phyloP scores from a whole-genome alignment of 148 eudicot genomes.

The Camellia japonica region DNA sequence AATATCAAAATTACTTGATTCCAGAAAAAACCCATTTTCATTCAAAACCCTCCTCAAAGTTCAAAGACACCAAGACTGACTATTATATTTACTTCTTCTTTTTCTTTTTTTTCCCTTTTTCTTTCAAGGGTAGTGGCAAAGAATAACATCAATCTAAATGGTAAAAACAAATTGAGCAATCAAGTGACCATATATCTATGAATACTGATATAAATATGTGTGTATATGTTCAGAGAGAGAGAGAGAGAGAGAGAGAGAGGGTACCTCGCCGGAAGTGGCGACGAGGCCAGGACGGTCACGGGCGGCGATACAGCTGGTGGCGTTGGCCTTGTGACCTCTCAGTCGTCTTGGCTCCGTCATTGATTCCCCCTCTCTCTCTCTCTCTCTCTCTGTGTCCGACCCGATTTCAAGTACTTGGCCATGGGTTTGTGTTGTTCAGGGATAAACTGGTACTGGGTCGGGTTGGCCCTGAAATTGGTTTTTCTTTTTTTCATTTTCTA shows the following conservation, averaged over 20 bases:
- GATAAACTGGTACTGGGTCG: background rate
- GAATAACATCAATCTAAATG: background rate
- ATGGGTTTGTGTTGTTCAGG: no score
- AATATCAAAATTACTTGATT: constrained; percentile 9
- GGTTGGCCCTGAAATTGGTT: background rate
- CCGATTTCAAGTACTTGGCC: no score
- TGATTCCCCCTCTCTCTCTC: background rate
- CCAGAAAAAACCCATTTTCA: background rate
- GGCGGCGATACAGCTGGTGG: constrained; percentile 78
- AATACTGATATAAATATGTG: background rate
- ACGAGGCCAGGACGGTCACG: constrained; percentile 59
- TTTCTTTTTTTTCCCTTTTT: background rate
- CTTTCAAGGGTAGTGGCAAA: background rate
- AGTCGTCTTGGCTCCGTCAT: constrained; percentile 48
- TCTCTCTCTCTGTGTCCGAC: background rate
- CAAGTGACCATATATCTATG: background rate
- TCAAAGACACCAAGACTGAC: background rate
- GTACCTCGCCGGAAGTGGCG: constrained; percentile 76
- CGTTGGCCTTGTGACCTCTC: constrained; percentile 62
- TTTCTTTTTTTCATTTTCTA: no score
- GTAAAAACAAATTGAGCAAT: background rate
- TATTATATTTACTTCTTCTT: no score
- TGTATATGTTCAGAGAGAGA: background rate
- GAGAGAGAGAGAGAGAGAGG: background rate
- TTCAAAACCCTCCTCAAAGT: constrained; percentile 4